Evolutionary conservation across 1,284 basidiomycete genomes (phyloP).

Genomic region (Cystobasidium slooffiae): DNA sequence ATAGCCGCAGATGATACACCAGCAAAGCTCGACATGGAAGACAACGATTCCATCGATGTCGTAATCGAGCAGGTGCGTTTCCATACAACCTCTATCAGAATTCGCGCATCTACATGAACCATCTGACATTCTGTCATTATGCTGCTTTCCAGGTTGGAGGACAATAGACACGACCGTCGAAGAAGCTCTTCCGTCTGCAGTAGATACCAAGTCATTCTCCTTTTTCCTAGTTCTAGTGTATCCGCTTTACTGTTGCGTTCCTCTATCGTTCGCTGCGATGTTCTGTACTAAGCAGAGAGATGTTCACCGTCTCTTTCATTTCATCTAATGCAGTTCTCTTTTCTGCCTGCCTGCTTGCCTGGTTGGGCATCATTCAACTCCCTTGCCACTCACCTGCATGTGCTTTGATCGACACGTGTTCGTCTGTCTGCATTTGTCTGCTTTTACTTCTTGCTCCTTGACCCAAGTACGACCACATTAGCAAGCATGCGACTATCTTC

Average conservation of each 20-base stretch:
- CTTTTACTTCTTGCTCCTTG: background rate
- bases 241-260: background rate
- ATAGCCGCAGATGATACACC: constrained; percentile 45
- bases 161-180: background rate
- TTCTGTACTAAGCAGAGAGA: constrained; percentile 4
- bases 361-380: too few species aligned
- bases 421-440: background rate
- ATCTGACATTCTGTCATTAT: background rate
- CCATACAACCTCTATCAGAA: too few species aligned
- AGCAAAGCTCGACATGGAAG: constrained; percentile 46
- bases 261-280: background rate
- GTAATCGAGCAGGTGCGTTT: constrained; percentile 46
- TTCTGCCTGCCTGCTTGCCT: too few species aligned
- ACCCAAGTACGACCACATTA: background rate
- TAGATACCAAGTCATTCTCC: background rate
- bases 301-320: background rate
- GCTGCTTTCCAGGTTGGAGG: constrained; percentile 8
- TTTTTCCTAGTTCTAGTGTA: background rate
- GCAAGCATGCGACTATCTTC: background rate
- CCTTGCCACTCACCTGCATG: too few species aligned
- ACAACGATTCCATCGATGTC: constrained; percentile 46
- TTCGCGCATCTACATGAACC: too few species aligned
- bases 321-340: background rate
- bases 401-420: background rate
- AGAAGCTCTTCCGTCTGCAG: background rate